Evolutionary conservation across 2,329 filamentous ascomycete genomes (phyloP).

Genomic region (Diaporthe caulivora): DNA sequence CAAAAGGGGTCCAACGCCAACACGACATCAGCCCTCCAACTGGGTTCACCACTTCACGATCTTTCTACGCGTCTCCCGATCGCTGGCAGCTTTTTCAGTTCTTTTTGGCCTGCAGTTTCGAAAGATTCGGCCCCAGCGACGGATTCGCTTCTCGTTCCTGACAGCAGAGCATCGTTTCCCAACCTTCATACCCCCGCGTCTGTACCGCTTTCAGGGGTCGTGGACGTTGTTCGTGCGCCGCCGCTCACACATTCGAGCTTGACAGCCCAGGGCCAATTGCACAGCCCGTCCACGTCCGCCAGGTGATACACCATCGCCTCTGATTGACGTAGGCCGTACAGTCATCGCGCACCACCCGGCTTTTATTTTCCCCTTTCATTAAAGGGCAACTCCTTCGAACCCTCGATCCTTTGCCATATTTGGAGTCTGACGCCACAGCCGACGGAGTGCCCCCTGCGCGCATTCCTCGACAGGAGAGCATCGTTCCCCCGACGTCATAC

Average conservation of each 20-base stretch:
- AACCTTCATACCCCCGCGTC: constrained; percentile 5
- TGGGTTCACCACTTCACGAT: constrained; percentile 1
- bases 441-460: constrained; percentile 17
- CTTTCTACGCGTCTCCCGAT: constrained; percentile 17
- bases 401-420: not conserved
- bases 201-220: constrained; percentile 21
- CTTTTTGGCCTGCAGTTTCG: not conserved
- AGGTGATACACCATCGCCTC: constrained; percentile 11
- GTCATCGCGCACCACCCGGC: constrained; percentile 8
- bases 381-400: constrained; percentile 3
- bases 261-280: constrained; percentile 26
- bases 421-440: constrained; percentile 24
- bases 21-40: constrained; percentile 7
- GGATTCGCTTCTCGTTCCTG: constrained; percentile 6
- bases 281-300: constrained; percentile 15
- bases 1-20: constrained; percentile 22
- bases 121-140: constrained; percentile 7
- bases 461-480: constrained; percentile 32
- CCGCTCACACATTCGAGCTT: constrained; percentile 17
- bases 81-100: constrained; percentile 15
- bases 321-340: constrained; percentile 26
- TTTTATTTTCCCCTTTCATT: not conserved
- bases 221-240: constrained; percentile 36
- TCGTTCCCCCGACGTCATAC: constrained; percentile 36
- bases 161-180: constrained; percentile 26